Evolutionary conservation across 1,139 yeast genomes (phyloP), one percentile per base, ranked within the genome.

Genomic region (Chernovozyma sophiae-reginae): DNA sequence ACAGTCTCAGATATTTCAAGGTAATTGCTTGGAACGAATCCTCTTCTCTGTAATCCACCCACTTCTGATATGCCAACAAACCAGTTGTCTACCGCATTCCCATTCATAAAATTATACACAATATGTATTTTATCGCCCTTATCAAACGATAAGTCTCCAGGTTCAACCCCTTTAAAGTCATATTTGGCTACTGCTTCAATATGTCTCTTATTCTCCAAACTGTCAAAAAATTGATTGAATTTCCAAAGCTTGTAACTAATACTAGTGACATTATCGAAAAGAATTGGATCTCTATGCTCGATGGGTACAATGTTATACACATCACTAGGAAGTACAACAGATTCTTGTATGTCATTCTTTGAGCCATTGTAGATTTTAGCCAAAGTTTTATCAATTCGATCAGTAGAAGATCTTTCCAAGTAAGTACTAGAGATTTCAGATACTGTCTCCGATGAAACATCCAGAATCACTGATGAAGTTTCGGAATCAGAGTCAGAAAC

Each of bases 81-180:
- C 76, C 76, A 70, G 35, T 59, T 58, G 38, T 54, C 54, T 14
- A 54, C 44, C 31, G 43, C 38, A 41, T 62, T 65, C 12, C 20
- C 33, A 13, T 8, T 16, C 6, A 28, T 18, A 39, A 68, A 60
- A 34, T 65, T 64, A 35, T 61, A 58, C 6, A 68, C 34, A 10
- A 68, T 51, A 41, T 62, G 66, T 20, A 70, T 48, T 10, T 40
- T 37, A 28, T 69, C 72, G 13, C 70, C 73, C 27, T 52, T 43
- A 3, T 53, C 46, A 38, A 70, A 65, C 3, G 72, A 55, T 32
- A 70, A 55, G 41, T 70, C 75, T 1, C 75, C 76, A 0, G 68
- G 57, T 37, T 60, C 55, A 13, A 33, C 43, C 0, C 74, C 74
- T 2, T 38, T 38, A 40, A 66, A 70, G 37, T 54, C 56, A 40